Conservation (phyloP, 176 grass and related monocot genomes). For the Thinopyrum elongatum region DNA sequence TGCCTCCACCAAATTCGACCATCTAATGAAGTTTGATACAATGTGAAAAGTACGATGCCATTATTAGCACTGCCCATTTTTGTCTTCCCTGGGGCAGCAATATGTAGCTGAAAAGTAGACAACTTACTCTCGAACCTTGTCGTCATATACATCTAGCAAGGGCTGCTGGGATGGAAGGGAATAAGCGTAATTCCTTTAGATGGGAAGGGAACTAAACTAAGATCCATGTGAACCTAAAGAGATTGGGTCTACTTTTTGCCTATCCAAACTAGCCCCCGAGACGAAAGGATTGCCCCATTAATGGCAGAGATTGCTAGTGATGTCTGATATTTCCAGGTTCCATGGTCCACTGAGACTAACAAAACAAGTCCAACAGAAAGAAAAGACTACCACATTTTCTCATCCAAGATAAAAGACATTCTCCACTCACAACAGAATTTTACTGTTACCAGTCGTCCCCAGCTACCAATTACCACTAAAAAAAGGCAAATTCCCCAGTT, state of each 20-base stretch:
- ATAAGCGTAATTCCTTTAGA: not conserved
- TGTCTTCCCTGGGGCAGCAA: not conserved
- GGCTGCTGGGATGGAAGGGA: not conserved
- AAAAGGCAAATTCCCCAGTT: constrained; percentile 6
- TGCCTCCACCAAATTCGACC: not conserved
- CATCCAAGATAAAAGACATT: constrained; percentile 29
- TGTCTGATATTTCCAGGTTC: constrained; percentile 35
- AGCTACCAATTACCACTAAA: not conserved
- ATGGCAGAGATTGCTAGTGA: constrained; percentile 6
- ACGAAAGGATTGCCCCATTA: not conserved
- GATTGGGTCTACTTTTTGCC: not conserved
- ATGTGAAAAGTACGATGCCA: not conserved
- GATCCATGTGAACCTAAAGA: not conserved
- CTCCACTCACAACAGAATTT: constrained; percentile 33
- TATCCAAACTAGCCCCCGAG: not conserved
- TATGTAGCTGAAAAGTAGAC: too few species aligned
- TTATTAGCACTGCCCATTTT: not conserved
- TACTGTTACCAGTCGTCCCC: not conserved
- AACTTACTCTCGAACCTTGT: too few species aligned
- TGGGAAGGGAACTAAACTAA: not conserved
- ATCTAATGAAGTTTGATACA: not conserved
- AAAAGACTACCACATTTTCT: constrained; percentile 29
- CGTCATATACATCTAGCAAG: not conserved
- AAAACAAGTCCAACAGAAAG: constrained; percentile 21
- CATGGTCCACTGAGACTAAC: constrained; percentile 34